phyloP scores from a whole-genome alignment of 2,329 filamentous ascomycete species.

The Colletotrichum godetiae region DNA sequence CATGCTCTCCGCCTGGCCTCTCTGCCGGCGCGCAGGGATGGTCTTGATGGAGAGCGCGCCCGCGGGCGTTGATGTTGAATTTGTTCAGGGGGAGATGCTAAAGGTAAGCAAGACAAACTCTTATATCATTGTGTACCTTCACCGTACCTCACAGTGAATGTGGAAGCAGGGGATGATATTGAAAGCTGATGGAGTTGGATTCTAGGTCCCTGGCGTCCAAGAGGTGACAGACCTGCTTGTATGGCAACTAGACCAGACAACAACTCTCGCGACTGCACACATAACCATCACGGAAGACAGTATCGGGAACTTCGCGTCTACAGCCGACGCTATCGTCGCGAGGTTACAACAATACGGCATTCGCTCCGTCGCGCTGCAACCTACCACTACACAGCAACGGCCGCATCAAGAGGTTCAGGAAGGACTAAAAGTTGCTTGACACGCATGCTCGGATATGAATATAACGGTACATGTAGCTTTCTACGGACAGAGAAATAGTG shows the following conservation, averaged over 20 bases:
- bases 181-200: too few relatives aligned
- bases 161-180: too few relatives aligned
- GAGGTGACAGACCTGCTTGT: slow-evolving; percentile 80
- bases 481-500: neutral
- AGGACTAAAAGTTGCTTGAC: neutral
- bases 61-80: slow-evolving; percentile 65
- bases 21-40: slow-evolving; percentile 70
- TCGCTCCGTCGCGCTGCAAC: slow-evolving; percentile 78
- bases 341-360: slow-evolving; percentile 81
- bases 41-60: slow-evolving; percentile 78
- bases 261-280: slow-evolving; percentile 76
- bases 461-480: too few relatives aligned
- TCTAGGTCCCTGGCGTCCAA: slow-evolving; percentile 72
- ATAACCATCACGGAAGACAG: slow-evolving; percentile 70
- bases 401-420: too few relatives aligned
- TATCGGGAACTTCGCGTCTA: slow-evolving; percentile 68
- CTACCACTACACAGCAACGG: slow-evolving; percentile 60
- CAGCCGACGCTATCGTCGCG: slow-evolving; percentile 71
- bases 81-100: slow-evolving; percentile 77
- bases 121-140: too few relatives aligned
- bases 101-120: slow-evolving; percentile 53
- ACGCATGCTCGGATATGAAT: too few relatives aligned
- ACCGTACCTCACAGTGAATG: too few relatives aligned
- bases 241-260: slow-evolving; percentile 78
- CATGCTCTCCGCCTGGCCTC: slow-evolving; percentile 69